Evolutionary conservation across 2,329 filamentous ascomycete species (phyloP).

Genomic region (Penicillium thymicola): DNA sequence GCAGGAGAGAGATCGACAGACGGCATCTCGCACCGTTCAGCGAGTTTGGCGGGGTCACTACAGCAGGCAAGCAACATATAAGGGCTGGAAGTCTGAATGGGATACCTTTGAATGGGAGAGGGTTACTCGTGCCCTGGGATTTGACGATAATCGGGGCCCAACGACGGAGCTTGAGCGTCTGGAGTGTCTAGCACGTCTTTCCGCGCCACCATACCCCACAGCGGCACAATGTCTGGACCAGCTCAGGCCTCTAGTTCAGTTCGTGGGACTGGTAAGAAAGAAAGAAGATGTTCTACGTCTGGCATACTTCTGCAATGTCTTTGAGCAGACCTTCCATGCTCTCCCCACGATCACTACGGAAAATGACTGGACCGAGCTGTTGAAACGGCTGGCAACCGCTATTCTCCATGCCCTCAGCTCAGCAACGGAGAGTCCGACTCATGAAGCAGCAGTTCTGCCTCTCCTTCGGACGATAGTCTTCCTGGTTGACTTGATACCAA

Average conservation of each 20-base stretch:
- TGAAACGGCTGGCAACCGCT: constrained; percentile 38
- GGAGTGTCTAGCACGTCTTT: constrained; percentile 27
- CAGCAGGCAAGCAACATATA: constrained; percentile 57
- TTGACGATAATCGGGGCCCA: not conserved
- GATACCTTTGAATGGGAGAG: constrained; percentile 55
- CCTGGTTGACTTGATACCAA: constrained; percentile 40
- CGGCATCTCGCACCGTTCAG: constrained; percentile 72
- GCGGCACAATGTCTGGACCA: constrained; percentile 46
- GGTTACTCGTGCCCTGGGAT: constrained; percentile 27
- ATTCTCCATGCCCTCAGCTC: constrained; percentile 35
- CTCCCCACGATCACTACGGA: constrained; percentile 38
- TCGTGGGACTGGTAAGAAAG: constrained; percentile 53
- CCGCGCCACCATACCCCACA: constrained; percentile 33
- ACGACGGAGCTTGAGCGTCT: constrained; percentile 3
- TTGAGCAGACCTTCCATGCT: constrained; percentile 39
- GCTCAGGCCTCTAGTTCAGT: constrained; percentile 66
- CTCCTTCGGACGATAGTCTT: constrained; percentile 37
- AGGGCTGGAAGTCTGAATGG: constrained; percentile 59
- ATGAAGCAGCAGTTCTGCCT: constrained; percentile 23
- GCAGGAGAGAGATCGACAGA: constrained; percentile 71
- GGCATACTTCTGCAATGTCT: constrained; percentile 43
- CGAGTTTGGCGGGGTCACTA: constrained; percentile 76
- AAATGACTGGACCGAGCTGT: constrained; percentile 40
- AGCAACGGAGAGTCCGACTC: constrained; percentile 9
- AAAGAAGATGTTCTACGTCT: constrained; percentile 41